phyloP scores from a whole-genome alignment of 176 grass and related monocot genomes.

The Pharus latifolius region DNA sequence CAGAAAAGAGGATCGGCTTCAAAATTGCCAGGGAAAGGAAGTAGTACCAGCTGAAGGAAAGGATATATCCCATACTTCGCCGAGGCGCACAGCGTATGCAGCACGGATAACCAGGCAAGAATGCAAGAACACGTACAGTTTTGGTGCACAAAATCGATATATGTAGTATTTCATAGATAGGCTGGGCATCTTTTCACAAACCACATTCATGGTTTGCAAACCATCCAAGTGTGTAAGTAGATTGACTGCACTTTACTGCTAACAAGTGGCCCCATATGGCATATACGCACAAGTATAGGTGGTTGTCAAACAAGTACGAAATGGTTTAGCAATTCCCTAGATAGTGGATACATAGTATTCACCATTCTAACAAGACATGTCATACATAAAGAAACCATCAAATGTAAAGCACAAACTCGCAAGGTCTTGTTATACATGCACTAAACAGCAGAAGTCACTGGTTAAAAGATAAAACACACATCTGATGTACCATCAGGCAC shows the following conservation, averaged over 20 bases:
- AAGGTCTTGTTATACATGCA: background rate
- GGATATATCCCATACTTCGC: conserved; percentile 9
- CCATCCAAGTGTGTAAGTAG: background rate
- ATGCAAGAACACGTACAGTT: background rate
- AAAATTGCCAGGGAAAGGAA: background rate
- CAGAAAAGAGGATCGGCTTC: background rate
- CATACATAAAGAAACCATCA: background rate
- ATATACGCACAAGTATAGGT: background rate
- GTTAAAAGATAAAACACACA: conserved; percentile 1
- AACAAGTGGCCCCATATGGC: background rate
- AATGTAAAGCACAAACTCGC: conserved; percentile 2
- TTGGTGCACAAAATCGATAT: too few species aligned
- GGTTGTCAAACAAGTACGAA: background rate
- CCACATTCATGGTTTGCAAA: background rate
- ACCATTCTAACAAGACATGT: conserved; percentile 1
- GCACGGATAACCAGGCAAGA: background rate
- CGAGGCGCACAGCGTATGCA: background rate
- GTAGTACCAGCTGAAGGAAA: conserved; percentile 10
- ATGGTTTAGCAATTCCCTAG: background rate
- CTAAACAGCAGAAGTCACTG: background rate
- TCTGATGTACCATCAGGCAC: background rate
- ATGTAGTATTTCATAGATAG: too few species aligned
- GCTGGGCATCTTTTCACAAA: too few species aligned
- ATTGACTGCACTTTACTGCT: background rate
- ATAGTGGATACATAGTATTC: background rate